Conservation (phyloP, 2,329 filamentous ascomycete genomes). For the Rutstroemia sp. region DNA sequence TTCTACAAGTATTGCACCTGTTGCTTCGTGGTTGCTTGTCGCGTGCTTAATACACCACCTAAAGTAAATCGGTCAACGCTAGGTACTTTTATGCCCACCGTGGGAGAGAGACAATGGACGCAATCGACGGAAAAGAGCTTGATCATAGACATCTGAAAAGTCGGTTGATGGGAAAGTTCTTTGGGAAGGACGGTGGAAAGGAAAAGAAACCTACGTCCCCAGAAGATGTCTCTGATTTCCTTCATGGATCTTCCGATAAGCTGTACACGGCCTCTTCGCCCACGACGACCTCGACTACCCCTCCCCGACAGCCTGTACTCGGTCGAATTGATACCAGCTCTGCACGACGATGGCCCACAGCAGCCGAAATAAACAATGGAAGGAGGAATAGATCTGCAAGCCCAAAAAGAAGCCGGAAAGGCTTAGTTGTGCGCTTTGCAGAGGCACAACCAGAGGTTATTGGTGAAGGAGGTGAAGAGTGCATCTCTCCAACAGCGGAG, state of each 20-base stretch:
- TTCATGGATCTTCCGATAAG: conserved; percentile 48
- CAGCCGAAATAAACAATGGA: conserved; percentile 33
- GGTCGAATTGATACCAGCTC: conserved; percentile 38
- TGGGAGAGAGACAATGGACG: not conserved
- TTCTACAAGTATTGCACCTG: not conserved
- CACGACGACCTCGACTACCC: conserved; percentile 36
- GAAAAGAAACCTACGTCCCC: conserved; percentile 27
- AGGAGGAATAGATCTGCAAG: conserved; percentile 25
- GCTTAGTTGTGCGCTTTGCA: conserved; percentile 66
- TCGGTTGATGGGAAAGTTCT: conserved; percentile 51
- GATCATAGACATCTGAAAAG: conserved; percentile 11
- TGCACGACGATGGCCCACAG: conserved; percentile 43
- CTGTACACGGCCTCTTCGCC: conserved; percentile 35
- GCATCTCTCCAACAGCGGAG: conserved; percentile 46
- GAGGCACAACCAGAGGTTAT: conserved; percentile 72
- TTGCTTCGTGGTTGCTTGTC: not conserved
- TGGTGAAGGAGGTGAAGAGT: conserved; percentile 86
- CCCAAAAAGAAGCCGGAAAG: conserved; percentile 48
- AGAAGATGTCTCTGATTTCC: conserved; percentile 50
- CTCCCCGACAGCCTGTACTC: conserved; percentile 12
- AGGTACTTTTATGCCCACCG: not conserved
- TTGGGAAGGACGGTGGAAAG: conserved; percentile 26
- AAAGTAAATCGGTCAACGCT: too few species aligned
- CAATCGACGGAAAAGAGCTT: conserved; percentile 20
- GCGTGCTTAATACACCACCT: not conserved